Evolutionary conservation across 169 alveolate genomes (phyloP), one percentile per base, ranked within the genome.

Genomic region (Pseudocohnilembus persalinus): DNA sequence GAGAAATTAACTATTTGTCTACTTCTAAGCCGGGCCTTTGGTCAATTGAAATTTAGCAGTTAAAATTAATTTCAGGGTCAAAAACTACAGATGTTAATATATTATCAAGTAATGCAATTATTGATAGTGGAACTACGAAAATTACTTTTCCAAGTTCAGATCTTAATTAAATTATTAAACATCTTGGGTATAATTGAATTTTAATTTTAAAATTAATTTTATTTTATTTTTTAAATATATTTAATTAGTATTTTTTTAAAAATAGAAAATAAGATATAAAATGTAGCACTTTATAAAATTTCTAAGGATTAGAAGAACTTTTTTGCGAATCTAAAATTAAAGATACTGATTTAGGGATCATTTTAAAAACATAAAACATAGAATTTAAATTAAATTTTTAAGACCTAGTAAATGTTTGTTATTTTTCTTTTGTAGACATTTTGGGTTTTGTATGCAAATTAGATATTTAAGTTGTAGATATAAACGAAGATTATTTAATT

Each of bases 111-210:
- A 15, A 35, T 20, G 84, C 30, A 15, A 31, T 79, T 29, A 49
- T 79, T 26, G 84, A 79, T 63, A 79, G 84, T 79, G 84, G 84
- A 4, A 79, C 84, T 30, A 79, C 84, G 29, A 79, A 79, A 79
- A 30, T 79, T 0, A 72, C 64, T 1, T 29, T 79, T n/a, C 84
- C 84, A 0, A 49, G n/a, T n/a, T 25, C 33, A 35, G 84, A 79
- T 49, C 4, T 79, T 27, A 79, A 64, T 20, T 49, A 49, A 49
- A 49, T 49, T 11, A 49, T 49, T 49, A 49, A 20, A 49, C 20
- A 49, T 20, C 68, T 49, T 11, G 20, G 20, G 68, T 49, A n/a
- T n/a, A 49, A 49, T 49, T 49, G 68, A 49, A 11, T 11, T n/a
- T n/a, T n/a, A n/a, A n/a, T n/a, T n/a, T n/a, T n/a, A n/a, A n/a